Base-by-base conservation (phyloP, 148 eudicot genomes). In the Bassia scoparia region DNA sequence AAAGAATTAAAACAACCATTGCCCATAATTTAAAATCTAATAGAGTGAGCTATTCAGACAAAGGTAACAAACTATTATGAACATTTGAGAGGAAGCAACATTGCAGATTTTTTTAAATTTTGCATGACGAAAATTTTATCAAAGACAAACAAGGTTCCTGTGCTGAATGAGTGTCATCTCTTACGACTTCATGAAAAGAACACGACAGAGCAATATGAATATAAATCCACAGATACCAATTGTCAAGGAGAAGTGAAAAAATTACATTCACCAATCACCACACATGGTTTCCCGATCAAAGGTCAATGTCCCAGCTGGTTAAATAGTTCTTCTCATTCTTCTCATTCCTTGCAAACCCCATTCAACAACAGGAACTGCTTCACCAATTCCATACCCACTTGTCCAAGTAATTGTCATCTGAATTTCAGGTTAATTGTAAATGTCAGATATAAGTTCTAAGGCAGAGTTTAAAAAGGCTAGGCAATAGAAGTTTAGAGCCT, bases 361-460 rank as follows among this genome's bases (percentile, higher is more conserved):
- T 78, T 87, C 87, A 38, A 91, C 87, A 49, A 91, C 81, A 34
- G 94, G 84, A 52, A 75, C 81, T 18, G 94, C 97, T 66, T 81
- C 89, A 68, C 72, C 78, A 44, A 89, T 85, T 31, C 72, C 86
- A 74, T 89, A 91, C 62, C 97, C 97, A 56, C 97, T 91, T 37
- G 94, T 91, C 97, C 97, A 91, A 46, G 97, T 89, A 20, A 91
- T 89, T 34, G 92, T 81, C 94, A 91, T 91, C 97, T 91, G 50
- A 34, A 37, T 30, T 58, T 46, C 27, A 69, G n/a, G n/a, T n/a
- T n/a, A 69, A 48, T 61, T 15, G 10, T 6, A 48, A 16, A 61
- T 33, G 16, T 75, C 43, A 67, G 50, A 27, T 8, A 31, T 27
- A 50, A 21, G 34, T n/a, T 24, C 27, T 31, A 35, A 16, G 14